phyloP scores from a whole-genome alignment of 163 green algal genomes.

The Scenedesmus sp. region DNA sequence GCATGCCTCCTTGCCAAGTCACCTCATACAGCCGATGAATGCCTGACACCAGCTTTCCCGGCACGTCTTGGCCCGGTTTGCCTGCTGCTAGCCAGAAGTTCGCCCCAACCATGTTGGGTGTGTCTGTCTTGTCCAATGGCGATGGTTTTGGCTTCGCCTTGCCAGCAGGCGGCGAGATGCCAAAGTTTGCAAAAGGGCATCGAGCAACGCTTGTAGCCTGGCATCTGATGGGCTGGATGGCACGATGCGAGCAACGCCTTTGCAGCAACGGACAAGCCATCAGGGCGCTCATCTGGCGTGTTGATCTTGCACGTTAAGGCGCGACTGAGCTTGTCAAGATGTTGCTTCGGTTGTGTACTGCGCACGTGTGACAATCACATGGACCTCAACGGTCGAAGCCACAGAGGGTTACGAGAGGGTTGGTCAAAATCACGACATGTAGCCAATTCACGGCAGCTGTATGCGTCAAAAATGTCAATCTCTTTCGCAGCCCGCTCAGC shows the following conservation, averaged over 20 bases:
- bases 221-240: background rate
- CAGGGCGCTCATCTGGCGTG: background rate
- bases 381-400: background rate
- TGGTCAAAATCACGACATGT: background rate
- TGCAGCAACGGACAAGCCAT: background rate
- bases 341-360: background rate
- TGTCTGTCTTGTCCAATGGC: conserved; percentile 36
- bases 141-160: conserved; percentile 47
- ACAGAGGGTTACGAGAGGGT: background rate
- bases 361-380: background rate
- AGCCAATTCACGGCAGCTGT: background rate
- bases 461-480: background rate
- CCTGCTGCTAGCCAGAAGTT: conserved; percentile 50
- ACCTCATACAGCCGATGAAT: conserved; percentile 52
- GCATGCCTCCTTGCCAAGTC: background rate
- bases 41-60: conserved; percentile 47
- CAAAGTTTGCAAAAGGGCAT: conserved; percentile 48
- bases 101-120: conserved; percentile 41
- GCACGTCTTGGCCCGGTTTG: conserved; percentile 46
- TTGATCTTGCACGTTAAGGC: background rate
- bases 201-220: background rate
- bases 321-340: background rate
- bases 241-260: background rate
- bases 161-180: conserved; percentile 29
- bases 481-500: background rate